Conservation (phyloP, 768 basidiomycete genomes). For the Leucocoprinus birnbaumii region DNA sequence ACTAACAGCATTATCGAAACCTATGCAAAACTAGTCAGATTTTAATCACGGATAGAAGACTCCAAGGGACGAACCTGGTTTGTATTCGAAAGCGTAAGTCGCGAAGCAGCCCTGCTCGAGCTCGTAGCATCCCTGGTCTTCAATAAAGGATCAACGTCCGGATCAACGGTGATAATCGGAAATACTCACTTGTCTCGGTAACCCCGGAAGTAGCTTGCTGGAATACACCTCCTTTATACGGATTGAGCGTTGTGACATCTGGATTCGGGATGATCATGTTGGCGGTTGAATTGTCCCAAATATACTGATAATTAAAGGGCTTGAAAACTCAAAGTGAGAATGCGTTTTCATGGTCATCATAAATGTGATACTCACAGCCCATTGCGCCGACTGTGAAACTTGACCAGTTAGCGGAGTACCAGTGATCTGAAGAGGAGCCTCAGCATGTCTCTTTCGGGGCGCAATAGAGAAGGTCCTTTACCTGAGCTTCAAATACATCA, state of each 20-base stretch:
- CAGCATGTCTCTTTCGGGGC: neutral
- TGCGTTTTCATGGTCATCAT: constrained; percentile 4
- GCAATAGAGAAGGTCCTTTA: constrained; percentile 18
- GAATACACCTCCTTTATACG: constrained; percentile 72
- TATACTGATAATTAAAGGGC: constrained; percentile 78
- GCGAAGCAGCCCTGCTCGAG: constrained; percentile 50
- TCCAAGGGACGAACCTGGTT: constrained; percentile 42
- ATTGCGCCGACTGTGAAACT: constrained; percentile 86
- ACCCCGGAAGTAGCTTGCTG: constrained; percentile 84
- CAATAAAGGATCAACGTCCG: neutral
- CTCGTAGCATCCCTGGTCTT: constrained; percentile 74
- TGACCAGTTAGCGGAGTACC: constrained; percentile 36
- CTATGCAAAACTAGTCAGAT: constrained; percentile 16
- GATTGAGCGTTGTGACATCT: constrained; percentile 50
- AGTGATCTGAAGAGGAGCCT: constrained; percentile 23
- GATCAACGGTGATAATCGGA: neutral
- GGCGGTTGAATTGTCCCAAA: constrained; percentile 62
- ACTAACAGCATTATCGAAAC: constrained; percentile 53
- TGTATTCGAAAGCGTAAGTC: constrained; percentile 81
- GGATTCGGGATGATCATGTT: constrained; percentile 57
- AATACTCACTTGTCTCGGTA: constrained; percentile 48
- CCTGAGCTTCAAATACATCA: constrained; percentile 86
- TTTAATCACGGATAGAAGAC: neutral
- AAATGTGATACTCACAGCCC: constrained; percentile 50
- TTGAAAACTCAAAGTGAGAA: constrained; percentile 20